A percentile compares a stretch with the other conserved stretches of the same genome.
These are phyloP conservation scores for Bryoerythrophyllum caledonicum DNA, from an alignment of 225 moss, liverwort and hornwort species.

Conservation along the genomic window DNA sequence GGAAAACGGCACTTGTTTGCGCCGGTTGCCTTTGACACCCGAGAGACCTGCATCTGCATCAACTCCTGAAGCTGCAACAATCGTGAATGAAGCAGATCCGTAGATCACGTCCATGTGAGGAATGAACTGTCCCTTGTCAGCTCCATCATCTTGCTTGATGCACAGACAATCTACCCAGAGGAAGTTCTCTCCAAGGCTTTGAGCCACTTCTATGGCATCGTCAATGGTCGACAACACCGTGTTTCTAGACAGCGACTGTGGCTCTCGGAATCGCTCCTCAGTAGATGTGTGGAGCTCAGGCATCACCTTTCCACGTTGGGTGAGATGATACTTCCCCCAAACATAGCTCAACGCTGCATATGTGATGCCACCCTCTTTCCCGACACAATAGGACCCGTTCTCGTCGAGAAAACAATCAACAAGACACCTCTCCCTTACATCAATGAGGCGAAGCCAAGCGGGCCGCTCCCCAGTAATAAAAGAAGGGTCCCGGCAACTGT, in stretches of 20 bases:
- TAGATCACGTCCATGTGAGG: neutral
- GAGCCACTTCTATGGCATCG: neutral
- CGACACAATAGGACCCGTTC: too few relatives aligned
- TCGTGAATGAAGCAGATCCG: neutral
- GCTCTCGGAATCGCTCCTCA: neutral
- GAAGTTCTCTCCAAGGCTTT: neutral
- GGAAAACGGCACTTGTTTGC: neutral
- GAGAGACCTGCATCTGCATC: neutral
- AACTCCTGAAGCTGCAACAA: neutral
- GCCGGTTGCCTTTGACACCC: neutral
- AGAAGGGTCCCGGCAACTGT: too few relatives aligned
- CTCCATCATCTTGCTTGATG: too few relatives aligned
- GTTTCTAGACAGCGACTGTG: neutral
- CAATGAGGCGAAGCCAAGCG: too few relatives aligned
- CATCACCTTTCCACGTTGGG: neutral
- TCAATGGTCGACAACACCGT: neutral
- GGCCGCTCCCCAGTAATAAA: too few relatives aligned
- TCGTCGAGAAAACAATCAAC: neutral
- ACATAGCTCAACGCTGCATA: constrained; percentile 15
- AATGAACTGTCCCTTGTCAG: too few relatives aligned
- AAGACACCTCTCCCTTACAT: too few relatives aligned
- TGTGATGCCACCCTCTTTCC: neutral
- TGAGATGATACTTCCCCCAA: neutral
- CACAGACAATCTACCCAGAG: too few relatives aligned
- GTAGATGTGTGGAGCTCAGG: neutral